Evolutionary conservation across 1,284 basidiomycete species (phyloP).

Genomic region (Heliocybe sulcata): DNA sequence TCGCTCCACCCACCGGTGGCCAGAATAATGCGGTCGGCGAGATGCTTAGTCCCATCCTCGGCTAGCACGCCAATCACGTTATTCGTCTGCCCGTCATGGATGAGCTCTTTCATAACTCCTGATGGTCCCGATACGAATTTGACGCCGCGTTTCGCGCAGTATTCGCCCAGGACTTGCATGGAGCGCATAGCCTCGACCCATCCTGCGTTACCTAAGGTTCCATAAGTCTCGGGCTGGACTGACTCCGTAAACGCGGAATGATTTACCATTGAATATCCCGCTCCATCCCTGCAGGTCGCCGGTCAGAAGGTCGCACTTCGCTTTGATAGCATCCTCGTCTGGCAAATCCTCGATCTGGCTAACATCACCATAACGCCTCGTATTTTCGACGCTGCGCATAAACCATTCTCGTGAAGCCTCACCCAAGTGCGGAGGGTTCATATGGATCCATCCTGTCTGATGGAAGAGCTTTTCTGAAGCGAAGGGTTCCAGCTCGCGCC

Average conservation of each 20-base stretch:
- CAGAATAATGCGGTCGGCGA: slow-evolving; percentile 9
- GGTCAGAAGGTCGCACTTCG: not conserved
- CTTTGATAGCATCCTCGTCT: slow-evolving; percentile 1
- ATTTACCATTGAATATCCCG: slow-evolving; percentile 1
- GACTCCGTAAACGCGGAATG: not conserved
- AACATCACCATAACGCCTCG: not conserved
- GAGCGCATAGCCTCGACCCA: slow-evolving; percentile 2
- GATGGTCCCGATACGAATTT: slow-evolving; percentile 9
- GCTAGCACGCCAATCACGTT: slow-evolving; percentile 5
- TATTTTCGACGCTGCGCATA: not conserved
- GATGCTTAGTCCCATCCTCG: slow-evolving; percentile 8
- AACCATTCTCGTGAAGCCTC: not conserved
- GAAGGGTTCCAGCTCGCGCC: not conserved
- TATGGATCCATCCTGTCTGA: slow-evolving; percentile 3
- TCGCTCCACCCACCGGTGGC: slow-evolving; percentile 11
- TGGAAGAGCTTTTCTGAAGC: not conserved
- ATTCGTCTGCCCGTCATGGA: not conserved
- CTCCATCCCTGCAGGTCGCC: slow-evolving; percentile 1
- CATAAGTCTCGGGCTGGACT: no score
- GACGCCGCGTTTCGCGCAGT: not conserved
- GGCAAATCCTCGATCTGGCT: not conserved
- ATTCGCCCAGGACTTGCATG: slow-evolving; percentile 1
- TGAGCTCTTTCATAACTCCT: not conserved
- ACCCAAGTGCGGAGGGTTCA: not conserved
- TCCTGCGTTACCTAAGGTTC: not conserved